These are phyloP conservation scores for Chalciporus sp. DNA, from an alignment of 1,284 basidiomycete species.

Conservation along the genomic window DNA sequence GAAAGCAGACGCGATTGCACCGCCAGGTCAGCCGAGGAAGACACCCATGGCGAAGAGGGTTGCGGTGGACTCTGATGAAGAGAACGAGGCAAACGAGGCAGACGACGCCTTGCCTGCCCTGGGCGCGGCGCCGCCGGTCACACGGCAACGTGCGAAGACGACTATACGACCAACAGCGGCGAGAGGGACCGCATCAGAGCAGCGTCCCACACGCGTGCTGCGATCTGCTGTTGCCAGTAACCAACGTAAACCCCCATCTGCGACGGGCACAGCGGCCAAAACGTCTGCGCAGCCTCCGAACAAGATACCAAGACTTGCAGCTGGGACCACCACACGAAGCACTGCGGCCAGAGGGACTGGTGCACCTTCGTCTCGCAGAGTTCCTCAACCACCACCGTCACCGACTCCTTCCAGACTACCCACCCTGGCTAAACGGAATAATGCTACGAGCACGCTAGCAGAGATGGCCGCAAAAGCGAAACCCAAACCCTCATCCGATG, in stretches of 20 bases:
- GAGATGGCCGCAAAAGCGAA: constrained; percentile 46
- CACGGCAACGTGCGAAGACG: constrained; percentile 47
- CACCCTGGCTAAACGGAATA: constrained; percentile 63
- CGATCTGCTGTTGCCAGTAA: constrained; percentile 58
- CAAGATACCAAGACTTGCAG: constrained; percentile 74
- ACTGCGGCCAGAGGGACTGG: constrained; percentile 41
- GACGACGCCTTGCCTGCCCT: constrained; percentile 67
- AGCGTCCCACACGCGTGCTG: constrained; percentile 70
- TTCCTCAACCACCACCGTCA: constrained; percentile 48
- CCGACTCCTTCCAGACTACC: constrained; percentile 75
- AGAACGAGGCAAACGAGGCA: constrained; percentile 50
- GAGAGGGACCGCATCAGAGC: constrained; percentile 62
- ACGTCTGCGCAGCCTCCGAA: constrained; percentile 56
- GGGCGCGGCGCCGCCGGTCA: constrained; percentile 45
- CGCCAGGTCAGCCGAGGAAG: constrained; percentile 84
- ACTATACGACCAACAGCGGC: constrained; percentile 41
- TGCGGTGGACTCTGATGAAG: constrained; percentile 55
- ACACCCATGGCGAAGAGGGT: constrained; percentile 77
- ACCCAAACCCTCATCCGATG: constrained; percentile 46
- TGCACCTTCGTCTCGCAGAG: constrained; percentile 42
- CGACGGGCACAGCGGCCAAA: constrained; percentile 41
- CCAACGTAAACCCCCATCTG: constrained; percentile 37
- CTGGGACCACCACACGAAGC: constrained; percentile 47
- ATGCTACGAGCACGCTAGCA: constrained; percentile 50
- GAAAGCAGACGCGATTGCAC: constrained; percentile 65